Base-by-base conservation (phyloP, 768 basidiomycete genomes). In the Leccinum rimulosum region DNA sequence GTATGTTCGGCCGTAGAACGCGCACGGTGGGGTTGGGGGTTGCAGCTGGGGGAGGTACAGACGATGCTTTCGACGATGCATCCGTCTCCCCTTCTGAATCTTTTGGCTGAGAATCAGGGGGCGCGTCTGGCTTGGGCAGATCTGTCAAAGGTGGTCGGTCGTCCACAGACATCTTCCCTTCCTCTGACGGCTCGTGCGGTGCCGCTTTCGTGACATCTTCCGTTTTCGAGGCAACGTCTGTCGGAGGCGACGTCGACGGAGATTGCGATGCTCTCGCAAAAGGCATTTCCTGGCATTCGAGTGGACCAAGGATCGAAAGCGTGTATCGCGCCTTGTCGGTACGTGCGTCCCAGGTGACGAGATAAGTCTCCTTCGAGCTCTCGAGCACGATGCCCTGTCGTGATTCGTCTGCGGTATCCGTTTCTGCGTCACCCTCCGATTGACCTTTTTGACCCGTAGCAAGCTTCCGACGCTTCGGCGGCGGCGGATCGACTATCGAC, bases 381-480 rank as follows among this genome's bases (percentile, higher is more conserved):
- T 72, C 71, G 15, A 73, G 63, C 22, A 74, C 61, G 27, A 73
- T 22, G 5, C 70, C 69, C 35, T 49, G 54, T 31, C 33, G 49
- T 25, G 48, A 7, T 0, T 66, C 65, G 3, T 65, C 63, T 4
- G 22, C 56, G 1, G 61, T 19, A n/a, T 60, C 61, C 60, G 50
- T 59, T 2, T 62, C 59, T 3, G 60, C 54, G 1, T 61, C 62
- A 3, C 36, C 62, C 10, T 61, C 56, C 4, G 15, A 27, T 36
- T 60, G 64, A n/a, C 6, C 53, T 47, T 61, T 64, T n/a, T 10
- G 50, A 3, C 25, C n/a, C 33, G 36, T 52, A 43, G 55, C n/a
- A 2, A 63, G 31, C 64, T 69, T 73, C 54, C 71, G 70, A 27
- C 72, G 72, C 54, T 73, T 73, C 11, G 57, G n/a, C 7, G 63